Percentiles rank a stretch among this genome's conserved stretches.
Evolutionary conservation across 2,329 filamentous ascomycete genomes (phyloP).

Genomic region (Aspergillus hortae): DNA sequence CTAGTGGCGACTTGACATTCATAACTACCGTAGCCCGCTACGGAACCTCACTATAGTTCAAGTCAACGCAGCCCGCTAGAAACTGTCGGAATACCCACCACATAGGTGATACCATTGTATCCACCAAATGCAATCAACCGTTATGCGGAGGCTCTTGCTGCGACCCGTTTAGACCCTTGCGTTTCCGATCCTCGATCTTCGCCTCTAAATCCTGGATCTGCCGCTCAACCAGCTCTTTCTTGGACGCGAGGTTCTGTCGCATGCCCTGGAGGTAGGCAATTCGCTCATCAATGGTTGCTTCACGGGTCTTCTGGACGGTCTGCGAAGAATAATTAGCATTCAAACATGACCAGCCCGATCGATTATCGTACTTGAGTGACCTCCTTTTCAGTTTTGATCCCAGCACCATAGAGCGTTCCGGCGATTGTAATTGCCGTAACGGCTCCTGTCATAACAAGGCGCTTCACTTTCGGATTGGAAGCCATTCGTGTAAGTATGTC

Average conservation of each 20-base stretch:
- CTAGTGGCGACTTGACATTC: too few relatives aligned
- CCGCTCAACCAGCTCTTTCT: conserved; percentile 52
- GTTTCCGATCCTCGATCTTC: conserved; percentile 38
- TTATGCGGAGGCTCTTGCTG: conserved; percentile 24
- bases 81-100: background rate
- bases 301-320: conserved; percentile 45
- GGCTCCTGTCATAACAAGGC: conserved; percentile 52
- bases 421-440: conserved; percentile 56
- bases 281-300: conserved; percentile 52
- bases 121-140: conserved; percentile 1
- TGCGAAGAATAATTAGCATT: conserved; percentile 19
- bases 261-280: conserved; percentile 52
- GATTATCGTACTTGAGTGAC: conserved; percentile 45
- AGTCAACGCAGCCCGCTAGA: background rate
- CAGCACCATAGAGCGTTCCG: conserved; percentile 59
- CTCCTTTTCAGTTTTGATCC: conserved; percentile 53
- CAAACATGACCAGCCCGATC: background rate
- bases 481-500: background rate
- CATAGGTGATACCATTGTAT: background rate
- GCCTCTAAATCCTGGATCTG: conserved; percentile 53
- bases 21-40: too few relatives aligned
- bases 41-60: background rate
- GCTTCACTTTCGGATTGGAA: conserved; percentile 36
- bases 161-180: conserved; percentile 29
- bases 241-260: conserved; percentile 48